Base-by-base conservation (phyloP, 208 protist genomes). In the Trypanosoma theileri region DNA sequence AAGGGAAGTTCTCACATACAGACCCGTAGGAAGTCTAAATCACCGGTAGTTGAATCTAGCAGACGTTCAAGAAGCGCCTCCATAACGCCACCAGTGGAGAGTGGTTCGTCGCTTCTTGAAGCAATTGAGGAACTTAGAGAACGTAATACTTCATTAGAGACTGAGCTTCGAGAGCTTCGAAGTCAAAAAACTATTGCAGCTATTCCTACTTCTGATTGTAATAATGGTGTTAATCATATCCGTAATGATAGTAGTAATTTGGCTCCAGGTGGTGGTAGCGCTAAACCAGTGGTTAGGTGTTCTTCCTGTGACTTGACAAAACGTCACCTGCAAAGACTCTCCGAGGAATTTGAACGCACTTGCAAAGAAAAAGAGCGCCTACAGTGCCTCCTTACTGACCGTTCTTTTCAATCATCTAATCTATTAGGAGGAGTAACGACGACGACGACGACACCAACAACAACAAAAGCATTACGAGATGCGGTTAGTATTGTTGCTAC, bases 91-190 rank as follows among this genome's bases (percentile, higher is more conserved):
- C 11, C 0, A 46, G 50, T 10, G 10, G 58, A 57, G 17, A 46
- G n/a, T 53, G 50, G 44, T 21, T 65, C 50, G 26, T 53, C 57
- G 14, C 48, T 73, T 26, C 42, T 61, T 45, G 21, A 46, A 16
- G 58, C 54, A 24, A 52, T 93, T 57, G 80, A 81, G 35, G 79
- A 85, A 57, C 71, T 93, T 21, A 76, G 77, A n/a, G 76, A 72
- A 55, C 76, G 76, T 16, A 93, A 88, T 63, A 66, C 40, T 3
- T 58, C 73, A 19, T 65, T 88, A 22, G 74, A 83, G 52, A 48
- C 62, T 26, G 78, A 85, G 60, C 44, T 90, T 52, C 51, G 26
- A 66, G 67, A 62, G 51, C 0, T 69, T 42, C 41, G 64, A 50
- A 13, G 28, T 41, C 19, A 40, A 41, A 31, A 17, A 66, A 14